Base-by-base conservation (phyloP, 257 asterid species). In the Pogostemon cablin region DNA sequence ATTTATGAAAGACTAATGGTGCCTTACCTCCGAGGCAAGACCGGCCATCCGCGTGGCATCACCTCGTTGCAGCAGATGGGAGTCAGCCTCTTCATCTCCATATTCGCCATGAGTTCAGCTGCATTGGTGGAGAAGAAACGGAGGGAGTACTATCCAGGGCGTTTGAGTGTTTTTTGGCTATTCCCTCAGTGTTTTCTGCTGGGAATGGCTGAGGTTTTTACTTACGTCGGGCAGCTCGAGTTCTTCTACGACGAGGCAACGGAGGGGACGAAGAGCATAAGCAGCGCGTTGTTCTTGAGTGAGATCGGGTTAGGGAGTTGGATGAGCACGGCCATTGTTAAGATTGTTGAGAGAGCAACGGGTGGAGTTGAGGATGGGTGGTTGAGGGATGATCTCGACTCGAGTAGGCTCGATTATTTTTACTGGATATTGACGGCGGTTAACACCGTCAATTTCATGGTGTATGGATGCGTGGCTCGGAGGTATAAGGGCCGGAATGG, bases 251-350 rank as follows among this genome's bases (percentile, higher is more conserved):
- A 90, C 0, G 95, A 85, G 81, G 84, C 95, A 0, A 88, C 90
- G 0, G 96, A 88, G 3, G 96, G 96, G 46, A 90, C 95, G 41
- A 78, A 91, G 56, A 90, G 96, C 63, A 72, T 88, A 0, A 85
- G 95, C 41, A 90, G 96, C n/a, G 96, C 96, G 4, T 4, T 90
- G 71, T 88, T 90, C 72, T 73, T 90, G 79, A 84, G 96, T 57
- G 93, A 88, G 79, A 86, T 90, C 11, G 96, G 96, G 75, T 84
- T 90, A 2, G 95, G 96, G 61, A 88, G 93, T 35, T 90, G 96
- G 96, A 73, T 90, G 39, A 90, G 95, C 55, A 88, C 91, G 0
- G 93, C 83, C 20, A 48, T 90, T 65, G 96, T 90, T 39, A 85
- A 82, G 83, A 46, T 75, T 0, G 70, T 90, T 3, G 82, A 81